Evolutionary conservation across 2,329 filamentous ascomycete species (phyloP).

Genomic region (Xylariaceae sp.): DNA sequence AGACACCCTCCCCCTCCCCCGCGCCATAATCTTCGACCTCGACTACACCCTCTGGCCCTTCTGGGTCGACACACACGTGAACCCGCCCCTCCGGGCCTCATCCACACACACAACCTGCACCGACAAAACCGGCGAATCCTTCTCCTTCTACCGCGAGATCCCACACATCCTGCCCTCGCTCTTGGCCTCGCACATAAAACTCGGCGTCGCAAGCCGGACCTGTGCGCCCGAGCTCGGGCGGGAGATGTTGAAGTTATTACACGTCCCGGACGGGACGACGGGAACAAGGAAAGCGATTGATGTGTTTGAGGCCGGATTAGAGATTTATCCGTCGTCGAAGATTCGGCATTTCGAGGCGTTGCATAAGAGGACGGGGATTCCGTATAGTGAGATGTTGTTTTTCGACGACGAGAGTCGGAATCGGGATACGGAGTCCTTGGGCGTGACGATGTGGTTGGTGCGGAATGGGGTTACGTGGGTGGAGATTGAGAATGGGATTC

Average conservation of each 20-base stretch:
- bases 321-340: constrained; percentile 75
- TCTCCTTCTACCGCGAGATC: constrained; percentile 66
- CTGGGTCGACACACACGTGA: constrained; percentile 93
- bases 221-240: constrained; percentile 71
- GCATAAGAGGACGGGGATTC: constrained; percentile 62
- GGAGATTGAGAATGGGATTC: constrained; percentile 75
- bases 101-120: constrained; percentile 38
- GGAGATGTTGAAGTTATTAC: constrained; percentile 72
- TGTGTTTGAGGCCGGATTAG: constrained; percentile 54
- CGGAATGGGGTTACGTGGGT: constrained; percentile 69
- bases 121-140: constrained; percentile 60
- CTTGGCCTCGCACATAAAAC: constrained; percentile 44
- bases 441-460: constrained; percentile 80
- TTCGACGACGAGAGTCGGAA: constrained; percentile 92
- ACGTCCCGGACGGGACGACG: constrained; percentile 38
- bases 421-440: constrained; percentile 70
- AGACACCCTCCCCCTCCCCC: constrained; percentile 65
- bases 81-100: constrained; percentile 59
- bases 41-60: constrained; percentile 99
- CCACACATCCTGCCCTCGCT: constrained; percentile 57
- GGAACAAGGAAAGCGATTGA: constrained; percentile 46
- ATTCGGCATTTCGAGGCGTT: constrained; percentile 77
- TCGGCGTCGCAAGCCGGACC: constrained; percentile 79
- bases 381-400: constrained; percentile 83
- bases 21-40: constrained; percentile 86